A percentile compares a stretch with the other conserved stretches of the same genome.
Conservation (phyloP, 2,329 filamentous ascomycete genomes). For the Pochonia chlamydosporia region DNA sequence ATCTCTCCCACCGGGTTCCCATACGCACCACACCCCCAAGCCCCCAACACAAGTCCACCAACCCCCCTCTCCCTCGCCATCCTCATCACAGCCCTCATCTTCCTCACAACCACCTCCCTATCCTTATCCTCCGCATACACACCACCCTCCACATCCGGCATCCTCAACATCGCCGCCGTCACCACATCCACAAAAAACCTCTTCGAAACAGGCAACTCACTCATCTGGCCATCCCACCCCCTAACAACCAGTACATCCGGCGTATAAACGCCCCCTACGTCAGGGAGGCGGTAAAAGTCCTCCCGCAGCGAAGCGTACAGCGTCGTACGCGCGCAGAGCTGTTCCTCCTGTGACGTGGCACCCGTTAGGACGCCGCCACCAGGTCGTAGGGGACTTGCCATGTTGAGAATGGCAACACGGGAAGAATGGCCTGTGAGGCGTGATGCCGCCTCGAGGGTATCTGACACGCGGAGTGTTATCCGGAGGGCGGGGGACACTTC, state of each 20-base stretch:
- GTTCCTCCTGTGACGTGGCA: constrained; percentile 56
- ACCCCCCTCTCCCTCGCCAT: constrained; percentile 40
- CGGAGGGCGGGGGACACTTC: constrained; percentile 16
- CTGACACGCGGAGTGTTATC: constrained; percentile 40
- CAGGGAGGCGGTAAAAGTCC: constrained; percentile 57
- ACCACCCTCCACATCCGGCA: constrained; percentile 44
- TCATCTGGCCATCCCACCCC: constrained; percentile 17
- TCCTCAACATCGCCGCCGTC: constrained; percentile 51
- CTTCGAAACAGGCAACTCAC: constrained; percentile 28
- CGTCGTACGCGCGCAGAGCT: constrained; percentile 40
- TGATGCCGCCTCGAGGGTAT: constrained; percentile 47
- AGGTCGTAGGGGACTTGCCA: constrained; percentile 56
- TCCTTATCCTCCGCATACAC: constrained; percentile 41
- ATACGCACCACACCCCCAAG: constrained; percentile 61
- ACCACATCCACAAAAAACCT: constrained; percentile 55
- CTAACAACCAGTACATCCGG: constrained; percentile 55
- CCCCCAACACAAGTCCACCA: constrained; percentile 50
- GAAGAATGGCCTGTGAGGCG: neutral
- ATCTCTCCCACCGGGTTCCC: constrained; percentile 56
- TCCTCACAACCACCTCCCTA: constrained; percentile 41
- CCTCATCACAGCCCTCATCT: constrained; percentile 54
- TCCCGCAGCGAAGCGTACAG: constrained; percentile 14
- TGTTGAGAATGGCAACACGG: constrained; percentile 52
- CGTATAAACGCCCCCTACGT: constrained; percentile 37
- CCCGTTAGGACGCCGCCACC: constrained; percentile 57